Conservation (phyloP, 495 filamentous ascomycete genomes). For the Aspergillus bertholletiae region DNA sequence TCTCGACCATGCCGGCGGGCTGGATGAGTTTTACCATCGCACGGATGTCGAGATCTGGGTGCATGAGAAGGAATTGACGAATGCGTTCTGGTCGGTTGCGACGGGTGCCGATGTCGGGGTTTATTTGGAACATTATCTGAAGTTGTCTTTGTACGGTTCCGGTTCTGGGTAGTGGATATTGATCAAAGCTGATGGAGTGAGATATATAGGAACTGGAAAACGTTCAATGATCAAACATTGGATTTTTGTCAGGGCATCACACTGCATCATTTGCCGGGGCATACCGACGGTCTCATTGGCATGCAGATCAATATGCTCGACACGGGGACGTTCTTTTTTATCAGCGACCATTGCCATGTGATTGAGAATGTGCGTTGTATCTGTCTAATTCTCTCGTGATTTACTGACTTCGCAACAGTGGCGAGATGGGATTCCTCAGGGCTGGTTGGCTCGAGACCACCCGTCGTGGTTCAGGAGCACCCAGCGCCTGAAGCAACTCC, state of each 20-base stretch:
- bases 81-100: constrained; percentile 44
- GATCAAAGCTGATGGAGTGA: too few species aligned
- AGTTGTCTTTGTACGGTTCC: constrained; percentile 40
- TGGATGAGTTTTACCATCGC: constrained; percentile 25
- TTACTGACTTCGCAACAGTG: constrained; percentile 5
- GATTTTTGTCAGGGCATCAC: constrained; percentile 37
- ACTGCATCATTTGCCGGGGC: constrained; percentile 36
- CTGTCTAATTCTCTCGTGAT: background rate
- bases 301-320: constrained; percentile 13
- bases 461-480: constrained; percentile 14
- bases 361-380: constrained; percentile 10
- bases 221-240: constrained; percentile 25
- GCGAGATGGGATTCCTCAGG: constrained; percentile 11
- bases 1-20: constrained; percentile 43
- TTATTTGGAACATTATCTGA: too few species aligned
- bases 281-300: constrained; percentile 21
- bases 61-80: constrained; percentile 48
- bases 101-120: constrained; percentile 41
- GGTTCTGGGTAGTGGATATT: too few species aligned
- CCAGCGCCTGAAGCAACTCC: constrained; percentile 11
- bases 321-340: constrained; percentile 9
- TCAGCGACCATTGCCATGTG: constrained; percentile 12
- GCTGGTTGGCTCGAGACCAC: constrained; percentile 12
- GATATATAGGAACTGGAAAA: constrained; percentile 36
- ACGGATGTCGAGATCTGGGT: constrained; percentile 51